Percentiles rank a stretch among this genome's conserved stretches.
These are phyloP conservation scores for Ochetophila trinervis DNA, from an alignment of 306 rosid species.

Conservation along the genomic window DNA sequence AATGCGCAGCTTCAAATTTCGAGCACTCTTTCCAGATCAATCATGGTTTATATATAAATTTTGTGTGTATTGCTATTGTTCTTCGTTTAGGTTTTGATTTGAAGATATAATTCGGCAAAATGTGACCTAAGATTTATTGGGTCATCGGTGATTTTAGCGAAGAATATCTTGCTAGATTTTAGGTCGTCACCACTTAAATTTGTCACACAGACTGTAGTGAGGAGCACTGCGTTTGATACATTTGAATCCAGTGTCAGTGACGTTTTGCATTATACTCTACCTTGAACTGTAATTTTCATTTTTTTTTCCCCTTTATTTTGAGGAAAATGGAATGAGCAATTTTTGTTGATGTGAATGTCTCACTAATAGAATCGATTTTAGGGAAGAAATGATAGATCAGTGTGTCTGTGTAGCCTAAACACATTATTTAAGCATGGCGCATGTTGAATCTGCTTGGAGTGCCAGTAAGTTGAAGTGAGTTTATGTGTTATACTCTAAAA, in stretches of 20 bases:
- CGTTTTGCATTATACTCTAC: slow-evolving; percentile 1
- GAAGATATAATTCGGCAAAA: neutral
- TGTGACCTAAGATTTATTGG: slow-evolving; percentile 15
- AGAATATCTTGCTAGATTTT: neutral
- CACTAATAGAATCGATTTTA: neutral
- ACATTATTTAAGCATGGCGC: neutral
- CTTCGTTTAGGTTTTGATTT: neutral
- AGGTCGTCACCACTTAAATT: neutral
- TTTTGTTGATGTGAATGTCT: neutral
- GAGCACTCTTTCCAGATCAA: neutral
- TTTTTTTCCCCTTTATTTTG: neutral
- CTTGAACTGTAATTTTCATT: neutral
- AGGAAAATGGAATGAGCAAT: slow-evolving; percentile 1
- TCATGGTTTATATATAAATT: neutral
- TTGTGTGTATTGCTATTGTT: neutral
- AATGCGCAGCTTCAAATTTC: slow-evolving; percentile 22
- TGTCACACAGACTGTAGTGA: neutral
- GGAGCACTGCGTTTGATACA: slow-evolving; percentile 4
- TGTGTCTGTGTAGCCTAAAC: slow-evolving; percentile 1
- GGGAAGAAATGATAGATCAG: neutral
- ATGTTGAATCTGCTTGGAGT: neutral
- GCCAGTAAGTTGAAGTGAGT: neutral
- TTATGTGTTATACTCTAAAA: too few relatives aligned
- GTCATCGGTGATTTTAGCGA: slow-evolving; percentile 5
- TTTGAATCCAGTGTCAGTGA: slow-evolving; percentile 2